Evolutionary conservation across 1,284 basidiomycete species (phyloP), one percentile per base, ranked within the genome.

Genomic region (Tranzscheliella williamsii): DNA sequence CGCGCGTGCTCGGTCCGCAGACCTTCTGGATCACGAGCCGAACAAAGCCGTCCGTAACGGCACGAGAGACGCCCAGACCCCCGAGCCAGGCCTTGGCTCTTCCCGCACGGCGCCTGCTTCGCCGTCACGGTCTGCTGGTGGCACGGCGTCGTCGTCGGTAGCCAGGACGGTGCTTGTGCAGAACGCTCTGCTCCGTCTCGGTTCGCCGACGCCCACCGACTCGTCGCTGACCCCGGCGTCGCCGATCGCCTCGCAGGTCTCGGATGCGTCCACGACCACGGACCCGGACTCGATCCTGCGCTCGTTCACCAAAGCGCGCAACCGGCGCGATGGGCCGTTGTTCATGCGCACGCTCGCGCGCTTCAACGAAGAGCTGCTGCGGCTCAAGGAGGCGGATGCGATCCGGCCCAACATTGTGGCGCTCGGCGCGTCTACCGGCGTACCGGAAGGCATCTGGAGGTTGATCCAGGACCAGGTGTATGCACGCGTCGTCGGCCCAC

Each of bases 391-490:
- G 2, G 44, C 70, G 4, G 80, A 79, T 1, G 46, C 67, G 0
- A 55, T 83, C 33, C 39, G 50, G 3, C 48, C 39, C 20, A 78
- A 78, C 21, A 69, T 80, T 4, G 18, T 30, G 4, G n/a, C 18
- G 4, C 68, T 79, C 52, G 42, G 67, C 49, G 15, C 64, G 34
- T 21, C 57, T 58, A 42, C 72, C 31, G 58, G 67, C 39, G 64
- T 79, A 16, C 68, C 70, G 1, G 72, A 78, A 44, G 66, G 67
- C 12, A 64, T 83, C 2, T 84, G 83, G 83, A 72, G 78, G 20
- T 70, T 79, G 40, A 78, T 84, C 11, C 79, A 81, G 46, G 81
- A 81, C 18, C 81, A 83, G 72, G 79, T 80, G 16, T 84, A 84
- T 53, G 80, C 83, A 24, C 75, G 83, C 8, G 78, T 80, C 1